These are phyloP conservation scores for Phytophthora multivora DNA, from an alignment of 352 stramenopile genomes.

Conservation along the genomic window DNA sequence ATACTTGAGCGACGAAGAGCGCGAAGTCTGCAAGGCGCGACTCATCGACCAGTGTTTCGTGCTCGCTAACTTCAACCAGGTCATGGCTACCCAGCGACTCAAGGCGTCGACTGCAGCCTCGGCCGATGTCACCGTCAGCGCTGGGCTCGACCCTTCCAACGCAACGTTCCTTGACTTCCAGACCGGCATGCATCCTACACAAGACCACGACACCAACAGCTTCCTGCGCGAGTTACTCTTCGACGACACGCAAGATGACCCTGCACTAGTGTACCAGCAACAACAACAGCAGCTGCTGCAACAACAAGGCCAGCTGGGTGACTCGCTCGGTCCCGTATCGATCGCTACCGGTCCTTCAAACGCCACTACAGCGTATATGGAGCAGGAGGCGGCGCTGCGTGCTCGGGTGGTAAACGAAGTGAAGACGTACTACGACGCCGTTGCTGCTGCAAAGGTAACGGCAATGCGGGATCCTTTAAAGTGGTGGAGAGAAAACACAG, in stretches of 20 bases:
- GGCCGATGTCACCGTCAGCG: conserved; percentile 6
- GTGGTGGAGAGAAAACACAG: conserved; percentile 50
- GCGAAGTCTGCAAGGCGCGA: conserved; percentile 42
- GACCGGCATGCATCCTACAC: conserved; percentile 23
- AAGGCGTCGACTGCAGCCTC: conserved; percentile 15
- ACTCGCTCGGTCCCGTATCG: conserved; percentile 5
- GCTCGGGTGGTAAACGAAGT: conserved; percentile 41
- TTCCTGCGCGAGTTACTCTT: conserved; percentile 55
- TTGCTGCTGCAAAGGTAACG: conserved; percentile 36
- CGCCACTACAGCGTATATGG: conserved; percentile 21
- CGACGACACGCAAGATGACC: conserved; percentile 50
- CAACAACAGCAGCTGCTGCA: conserved; percentile 39
- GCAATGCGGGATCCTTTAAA: conserved; percentile 48
- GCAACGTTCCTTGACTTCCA: conserved; percentile 48
- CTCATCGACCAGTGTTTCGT: conserved; percentile 48
- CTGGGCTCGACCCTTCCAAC: conserved; percentile 24
- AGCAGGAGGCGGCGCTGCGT: conserved; percentile 43
- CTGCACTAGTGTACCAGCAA: conserved; percentile 33
- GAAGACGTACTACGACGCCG: conserved; percentile 47
- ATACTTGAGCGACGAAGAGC: conserved; percentile 49
- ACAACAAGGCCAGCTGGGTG: conserved; percentile 27
- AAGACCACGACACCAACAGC: conserved; percentile 56
- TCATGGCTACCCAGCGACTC: conserved; percentile 40
- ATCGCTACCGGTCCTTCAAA: conserved; percentile 9
- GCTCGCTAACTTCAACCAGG: conserved; percentile 45